phyloP scores from a whole-genome alignment of 805 yeast genomes.

The Ogataea nonfermentans region DNA sequence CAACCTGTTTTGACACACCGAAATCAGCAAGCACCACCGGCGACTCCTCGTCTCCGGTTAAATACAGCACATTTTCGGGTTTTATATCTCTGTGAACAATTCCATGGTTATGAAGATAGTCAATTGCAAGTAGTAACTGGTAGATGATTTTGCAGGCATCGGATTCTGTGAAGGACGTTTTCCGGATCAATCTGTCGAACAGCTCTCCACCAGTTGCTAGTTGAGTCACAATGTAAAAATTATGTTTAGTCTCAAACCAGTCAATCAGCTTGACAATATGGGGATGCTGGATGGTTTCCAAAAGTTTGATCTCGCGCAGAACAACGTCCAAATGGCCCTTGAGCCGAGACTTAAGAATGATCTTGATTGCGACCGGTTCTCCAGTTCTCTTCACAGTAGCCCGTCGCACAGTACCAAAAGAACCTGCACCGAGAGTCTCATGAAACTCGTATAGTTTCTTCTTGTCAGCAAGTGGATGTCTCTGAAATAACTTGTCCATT shows the following conservation, averaged over 20 bases:
- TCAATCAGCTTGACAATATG: conserved; percentile 88
- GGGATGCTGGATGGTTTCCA: conserved; percentile 70
- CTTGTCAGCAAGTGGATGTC: conserved; percentile 35
- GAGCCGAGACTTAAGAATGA: conserved; percentile 80
- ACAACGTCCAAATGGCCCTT: conserved; percentile 65
- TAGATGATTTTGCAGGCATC: conserved; percentile 77
- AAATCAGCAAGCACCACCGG: conserved; percentile 89
- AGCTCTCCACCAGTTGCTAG: conserved; percentile 95
- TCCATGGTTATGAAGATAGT: conserved; percentile 69
- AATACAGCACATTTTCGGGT: conserved; percentile 86
- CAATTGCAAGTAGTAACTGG: conserved; percentile 75
- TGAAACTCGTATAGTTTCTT: conserved; percentile 75
- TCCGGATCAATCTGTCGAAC: conserved; percentile 77
- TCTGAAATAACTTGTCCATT: conserved; percentile 18
- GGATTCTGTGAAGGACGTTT: conserved; percentile 83
- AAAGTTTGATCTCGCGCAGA: conserved; percentile 70
- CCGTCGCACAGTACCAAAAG: conserved; percentile 87
- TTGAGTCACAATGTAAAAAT: conserved; percentile 91
- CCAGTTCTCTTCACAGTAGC: conserved; percentile 48
- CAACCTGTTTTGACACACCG: conserved; percentile 84
- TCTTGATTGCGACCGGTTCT: conserved; percentile 87
- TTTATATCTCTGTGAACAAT: conserved; percentile 93
- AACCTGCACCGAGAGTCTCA: conserved; percentile 88
- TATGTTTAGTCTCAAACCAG: conserved; percentile 92
- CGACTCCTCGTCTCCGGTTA: conserved; percentile 58